Evolutionary conservation across 2,329 filamentous ascomycete species (phyloP).

Genomic region (Botrytis pseudocinerea): DNA sequence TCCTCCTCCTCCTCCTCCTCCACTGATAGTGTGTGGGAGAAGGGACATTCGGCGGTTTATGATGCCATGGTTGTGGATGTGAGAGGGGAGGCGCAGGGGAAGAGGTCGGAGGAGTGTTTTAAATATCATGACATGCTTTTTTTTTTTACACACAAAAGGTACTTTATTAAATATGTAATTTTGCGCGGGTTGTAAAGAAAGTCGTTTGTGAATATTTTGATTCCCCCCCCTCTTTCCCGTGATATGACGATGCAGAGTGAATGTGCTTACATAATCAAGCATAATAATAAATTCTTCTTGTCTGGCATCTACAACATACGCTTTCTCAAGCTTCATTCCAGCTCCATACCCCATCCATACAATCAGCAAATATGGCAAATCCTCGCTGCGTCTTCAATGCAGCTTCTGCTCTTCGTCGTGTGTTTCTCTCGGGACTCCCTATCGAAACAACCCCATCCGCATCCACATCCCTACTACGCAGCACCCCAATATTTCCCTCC

Average conservation of each 20-base stretch:
- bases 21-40: conserved; percentile 16
- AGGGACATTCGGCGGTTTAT: background rate
- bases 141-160: background rate
- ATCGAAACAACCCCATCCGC: conserved; percentile 35
- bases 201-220: background rate
- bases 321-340: background rate
- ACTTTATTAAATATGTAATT: background rate
- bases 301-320: background rate
- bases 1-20: too few species aligned
- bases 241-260: conserved; percentile 2
- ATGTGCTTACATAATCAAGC: conserved; percentile 14
- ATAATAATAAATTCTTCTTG: conserved; percentile 5
- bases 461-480: conserved; percentile 33
- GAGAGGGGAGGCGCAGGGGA: background rate
- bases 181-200: background rate
- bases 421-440: conserved; percentile 46
- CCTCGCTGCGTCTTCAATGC: conserved; percentile 45
- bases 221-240: conserved; percentile 2
- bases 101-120: conserved; percentile 10
- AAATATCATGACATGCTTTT: conserved; percentile 27
- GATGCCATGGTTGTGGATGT: conserved; percentile 18
- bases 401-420: conserved; percentile 49
- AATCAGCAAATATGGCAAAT: conserved; percentile 31
- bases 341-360: background rate
- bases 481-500: conserved; percentile 13